Percentiles rank a stretch among this genome's conserved stretches.
Evolutionary conservation across 805 yeast genomes (phyloP).

Genomic region (Osmozyma mogii): DNA sequence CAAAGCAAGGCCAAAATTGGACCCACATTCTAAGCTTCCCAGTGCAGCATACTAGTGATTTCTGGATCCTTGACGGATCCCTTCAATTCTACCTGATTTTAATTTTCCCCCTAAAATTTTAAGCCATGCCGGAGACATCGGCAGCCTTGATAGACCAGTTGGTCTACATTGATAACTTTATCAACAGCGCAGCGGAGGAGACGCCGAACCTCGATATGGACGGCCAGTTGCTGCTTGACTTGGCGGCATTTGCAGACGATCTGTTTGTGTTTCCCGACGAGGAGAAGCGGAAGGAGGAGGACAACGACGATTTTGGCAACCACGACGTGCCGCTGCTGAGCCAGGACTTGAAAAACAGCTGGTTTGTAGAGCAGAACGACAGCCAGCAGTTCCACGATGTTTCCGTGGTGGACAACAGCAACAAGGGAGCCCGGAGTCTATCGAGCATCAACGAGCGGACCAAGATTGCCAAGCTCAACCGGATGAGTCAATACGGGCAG

Average conservation of each 20-base stretch:
- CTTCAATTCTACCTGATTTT: too few species aligned
- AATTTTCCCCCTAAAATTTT: too few species aligned
- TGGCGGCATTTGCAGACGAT: constrained; percentile 79
- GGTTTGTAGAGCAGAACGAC: too few species aligned
- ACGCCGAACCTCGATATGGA: constrained; percentile 34
- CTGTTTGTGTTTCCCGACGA: constrained; percentile 77
- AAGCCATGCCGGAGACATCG: constrained; percentile 19
- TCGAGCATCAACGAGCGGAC: constrained; percentile 7
- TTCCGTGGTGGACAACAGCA: constrained; percentile 1
- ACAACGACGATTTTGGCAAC: constrained; percentile 12
- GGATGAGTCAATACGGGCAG: constrained; percentile 2
- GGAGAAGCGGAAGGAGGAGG: constrained; percentile 46
- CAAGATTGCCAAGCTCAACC: constrained; percentile 7
- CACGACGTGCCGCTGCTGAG: too few species aligned
- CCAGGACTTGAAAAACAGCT: background rate
- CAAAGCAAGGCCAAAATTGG: too few species aligned
- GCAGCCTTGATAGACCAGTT: constrained; percentile 61
- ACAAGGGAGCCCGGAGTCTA: constrained; percentile 4
- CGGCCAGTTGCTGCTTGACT: constrained; percentile 42
- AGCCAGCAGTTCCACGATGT: too few species aligned
- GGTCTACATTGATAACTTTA: constrained; percentile 71
- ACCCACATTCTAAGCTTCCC: too few species aligned
- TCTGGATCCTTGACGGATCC: too few species aligned
- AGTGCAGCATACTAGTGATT: too few species aligned
- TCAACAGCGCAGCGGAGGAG: constrained; percentile 28